A percentile compares a stretch with the other conserved stretches of the same genome.
Conservation (phyloP, 1,284 basidiomycete species). For the Boletellus deceptivus region DNA sequence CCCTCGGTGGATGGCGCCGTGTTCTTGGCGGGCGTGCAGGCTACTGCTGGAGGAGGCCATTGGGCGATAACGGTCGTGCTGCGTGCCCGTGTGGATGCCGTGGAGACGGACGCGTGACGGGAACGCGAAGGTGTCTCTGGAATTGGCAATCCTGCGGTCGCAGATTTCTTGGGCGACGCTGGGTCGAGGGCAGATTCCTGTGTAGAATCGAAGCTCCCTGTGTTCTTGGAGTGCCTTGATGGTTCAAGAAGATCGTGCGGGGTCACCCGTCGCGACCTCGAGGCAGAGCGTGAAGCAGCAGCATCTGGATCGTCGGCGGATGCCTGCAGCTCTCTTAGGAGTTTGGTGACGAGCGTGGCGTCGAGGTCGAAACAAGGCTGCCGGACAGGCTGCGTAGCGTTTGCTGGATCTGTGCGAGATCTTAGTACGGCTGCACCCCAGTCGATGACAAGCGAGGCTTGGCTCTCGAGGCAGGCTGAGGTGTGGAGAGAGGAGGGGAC, state of each 20-base stretch:
- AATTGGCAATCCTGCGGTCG: slow-evolving; percentile 6
- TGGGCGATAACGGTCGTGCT: slow-evolving; percentile 12
- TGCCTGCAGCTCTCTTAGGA: slow-evolving; percentile 24
- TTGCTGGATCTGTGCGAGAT: slow-evolving; percentile 19
- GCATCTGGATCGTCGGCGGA: slow-evolving; percentile 16
- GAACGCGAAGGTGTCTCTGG: slow-evolving; percentile 23
- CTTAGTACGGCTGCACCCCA: slow-evolving; percentile 49
- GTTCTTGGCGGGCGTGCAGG: slow-evolving; percentile 4
- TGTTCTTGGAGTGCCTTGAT: slow-evolving; percentile 8
- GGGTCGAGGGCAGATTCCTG: slow-evolving; percentile 4
- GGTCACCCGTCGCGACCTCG: slow-evolving; percentile 17
- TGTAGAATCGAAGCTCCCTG: slow-evolving; percentile 5
- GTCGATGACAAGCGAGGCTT: slow-evolving; percentile 54
- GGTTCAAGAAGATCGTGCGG: slow-evolving; percentile 28
- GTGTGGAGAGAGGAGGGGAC: slow-evolving; percentile 37
- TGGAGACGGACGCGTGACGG: slow-evolving; percentile 18
- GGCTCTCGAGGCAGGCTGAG: slow-evolving; percentile 49
- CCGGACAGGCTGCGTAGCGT: slow-evolving; percentile 15
- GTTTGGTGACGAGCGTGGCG: slow-evolving; percentile 16
- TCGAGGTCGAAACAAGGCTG: slow-evolving; percentile 31
- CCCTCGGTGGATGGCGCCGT: neutral
- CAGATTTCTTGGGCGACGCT: slow-evolving; percentile 10
- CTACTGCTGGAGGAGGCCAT: slow-evolving; percentile 6
- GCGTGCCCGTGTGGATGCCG: slow-evolving; percentile 15
- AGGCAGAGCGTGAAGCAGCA: neutral